Base-by-base conservation (phyloP, 768 basidiomycete species). In the Daedaleopsis nitida region DNA sequence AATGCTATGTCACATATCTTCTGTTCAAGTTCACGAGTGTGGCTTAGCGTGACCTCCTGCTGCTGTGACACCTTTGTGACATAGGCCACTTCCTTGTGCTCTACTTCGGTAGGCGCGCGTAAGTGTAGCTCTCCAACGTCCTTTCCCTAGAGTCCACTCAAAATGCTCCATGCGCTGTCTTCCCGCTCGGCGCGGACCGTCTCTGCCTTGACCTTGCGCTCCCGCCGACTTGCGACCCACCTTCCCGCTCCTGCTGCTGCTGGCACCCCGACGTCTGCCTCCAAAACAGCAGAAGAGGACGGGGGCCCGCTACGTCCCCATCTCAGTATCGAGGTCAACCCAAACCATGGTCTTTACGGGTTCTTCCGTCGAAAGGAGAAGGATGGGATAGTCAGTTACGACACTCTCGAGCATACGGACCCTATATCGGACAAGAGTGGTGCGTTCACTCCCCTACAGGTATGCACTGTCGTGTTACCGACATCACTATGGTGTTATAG, bases 271-370 rank as follows among this genome's bases (percentile, higher is more conserved):
- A 23, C 39, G 4, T 39, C 48, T 11, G 34, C n/a, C 62, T 49
- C 62, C 14, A 56, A 23, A 9, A 39, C 42, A 34, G 54, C 59
- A 3, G 47, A 24, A 9, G 39, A 37, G 21, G 71, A 69, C n/a
- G 70, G 73, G 13, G 68, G 39, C 11, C 39, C 74, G 39, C 72
- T 75, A 44, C 76, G 82, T 12, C 80, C 79, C 0, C 80, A 80
- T 55, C 69, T 81, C 16, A 74, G 75, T 47, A 68, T 84, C 44
- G 53, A 74, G 5, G 75, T 81, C 23, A 75, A 81, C 60, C 81
- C 86, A 21, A 81, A 87, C 61, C 91, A 94, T 71, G 92, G 91
- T 1, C 81, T 94, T 8, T 92, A 83, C 67, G 86, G 78, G 0
- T 93, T 94, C 71, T 94, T 93, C 75, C 80, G 89, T 60, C 80